A percentile compares a stretch with the other conserved stretches of the same genome.
These are phyloP conservation scores for Sphenostylis stenocarpa DNA, from an alignment of 306 rosid species.

Conservation along the genomic window DNA sequence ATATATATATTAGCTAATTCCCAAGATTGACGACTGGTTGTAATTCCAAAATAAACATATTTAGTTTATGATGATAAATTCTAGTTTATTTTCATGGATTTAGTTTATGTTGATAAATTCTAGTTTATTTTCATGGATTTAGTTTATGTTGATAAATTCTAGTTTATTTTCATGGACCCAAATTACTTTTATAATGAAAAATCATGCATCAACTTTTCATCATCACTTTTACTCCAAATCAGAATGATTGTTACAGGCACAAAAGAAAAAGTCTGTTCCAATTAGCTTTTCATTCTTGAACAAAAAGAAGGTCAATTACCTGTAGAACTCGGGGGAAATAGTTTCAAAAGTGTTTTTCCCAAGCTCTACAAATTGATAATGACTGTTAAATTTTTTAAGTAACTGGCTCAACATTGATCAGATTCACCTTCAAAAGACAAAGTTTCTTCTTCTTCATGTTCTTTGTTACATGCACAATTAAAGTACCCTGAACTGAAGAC, in stretches of 20 bases:
- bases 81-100: too few relatives aligned
- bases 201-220: neutral
- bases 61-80: too few relatives aligned
- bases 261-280: neutral
- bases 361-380: slow-evolving; percentile 26
- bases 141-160: too few relatives aligned
- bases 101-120: too few relatives aligned
- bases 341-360: slow-evolving; percentile 7
- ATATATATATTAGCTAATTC: too few relatives aligned
- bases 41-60: too few relatives aligned
- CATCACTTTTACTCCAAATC: neutral
- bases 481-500: slow-evolving; percentile 9
- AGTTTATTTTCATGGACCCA: too few relatives aligned
- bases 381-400: slow-evolving; percentile 27
- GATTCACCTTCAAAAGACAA: slow-evolving; percentile 13
- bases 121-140: too few relatives aligned
- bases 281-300: neutral
- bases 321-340: neutral
- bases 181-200: neutral
- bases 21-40: too few relatives aligned
- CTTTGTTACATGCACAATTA: slow-evolving; percentile 27
- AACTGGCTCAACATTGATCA: slow-evolving; percentile 8
- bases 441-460: neutral
- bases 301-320: neutral
- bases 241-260: neutral